Evolutionary conservation across 2,329 filamentous ascomycete genomes (phyloP).

Genomic region (Monilinia aucupariae): DNA sequence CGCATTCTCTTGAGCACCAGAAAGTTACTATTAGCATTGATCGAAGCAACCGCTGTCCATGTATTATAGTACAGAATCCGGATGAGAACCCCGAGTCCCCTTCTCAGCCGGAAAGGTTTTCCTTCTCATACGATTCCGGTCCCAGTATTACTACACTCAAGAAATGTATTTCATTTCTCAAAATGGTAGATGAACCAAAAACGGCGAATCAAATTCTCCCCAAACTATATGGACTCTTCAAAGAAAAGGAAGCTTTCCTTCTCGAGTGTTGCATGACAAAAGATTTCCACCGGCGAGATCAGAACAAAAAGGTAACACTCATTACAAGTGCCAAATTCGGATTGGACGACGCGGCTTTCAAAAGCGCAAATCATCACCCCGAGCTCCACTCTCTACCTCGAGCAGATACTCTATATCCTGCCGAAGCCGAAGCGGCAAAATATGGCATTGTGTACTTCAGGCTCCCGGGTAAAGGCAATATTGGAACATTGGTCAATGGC

Average conservation of each 20-base stretch:
- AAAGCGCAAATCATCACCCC: slow-evolving; percentile 54
- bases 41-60: slow-evolving; percentile 55
- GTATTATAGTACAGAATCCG: slow-evolving; percentile 52
- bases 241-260: slow-evolving; percentile 59
- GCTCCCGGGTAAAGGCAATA: slow-evolving; percentile 50
- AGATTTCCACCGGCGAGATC: not conserved
- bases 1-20: not conserved
- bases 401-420: slow-evolving; percentile 44
- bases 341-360: slow-evolving; percentile 66
- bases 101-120: slow-evolving; percentile 47
- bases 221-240: slow-evolving; percentile 54
- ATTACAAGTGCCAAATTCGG: slow-evolving; percentile 52
- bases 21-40: slow-evolving; percentile 57
- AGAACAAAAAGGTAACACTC: slow-evolving; percentile 27
- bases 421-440: slow-evolving; percentile 58
- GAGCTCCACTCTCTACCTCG: slow-evolving; percentile 55
- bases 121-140: slow-evolving; percentile 54
- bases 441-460: slow-evolving; percentile 77
- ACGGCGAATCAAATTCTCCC: slow-evolving; percentile 40
- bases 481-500: slow-evolving; percentile 83
- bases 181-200: slow-evolving; percentile 8
- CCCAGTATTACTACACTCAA: slow-evolving; percentile 41
- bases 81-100: slow-evolving; percentile 38
- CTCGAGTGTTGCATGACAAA: slow-evolving; percentile 48
- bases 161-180: slow-evolving; percentile 45